Evolutionary conservation across 1,139 yeast genomes (phyloP).

Genomic region (Blastobotrys aristatus): DNA sequence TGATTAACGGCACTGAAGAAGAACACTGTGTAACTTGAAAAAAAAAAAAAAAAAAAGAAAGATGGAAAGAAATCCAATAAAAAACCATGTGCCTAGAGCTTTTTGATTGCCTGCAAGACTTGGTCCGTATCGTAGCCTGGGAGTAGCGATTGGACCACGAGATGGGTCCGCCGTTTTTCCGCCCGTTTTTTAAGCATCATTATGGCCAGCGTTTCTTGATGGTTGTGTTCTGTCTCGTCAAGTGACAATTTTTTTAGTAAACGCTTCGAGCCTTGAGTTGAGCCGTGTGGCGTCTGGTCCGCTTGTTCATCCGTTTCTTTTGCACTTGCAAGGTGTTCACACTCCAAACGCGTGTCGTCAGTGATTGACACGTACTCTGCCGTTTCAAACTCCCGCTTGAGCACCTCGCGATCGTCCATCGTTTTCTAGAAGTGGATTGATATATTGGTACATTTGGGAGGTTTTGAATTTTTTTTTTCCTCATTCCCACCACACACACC

Average conservation of each 20-base stretch:
- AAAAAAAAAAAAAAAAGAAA: not conserved
- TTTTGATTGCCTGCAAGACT: slow-evolving; percentile 5
- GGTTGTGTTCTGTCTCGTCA: slow-evolving; percentile 2
- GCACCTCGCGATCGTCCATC: not conserved
- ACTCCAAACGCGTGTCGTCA: not conserved
- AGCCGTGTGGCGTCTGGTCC: not conserved
- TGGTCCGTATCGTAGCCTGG: slow-evolving; percentile 15
- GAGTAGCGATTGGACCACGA: slow-evolving; percentile 12
- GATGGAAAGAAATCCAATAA: not conserved
- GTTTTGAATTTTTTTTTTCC: not conserved
- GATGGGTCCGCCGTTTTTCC: not conserved
- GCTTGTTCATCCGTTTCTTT: not conserved
- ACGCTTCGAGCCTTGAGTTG: not conserved
- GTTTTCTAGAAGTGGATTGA: not conserved
- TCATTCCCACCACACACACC: not conserved
- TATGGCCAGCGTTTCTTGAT: slow-evolving; percentile 11
- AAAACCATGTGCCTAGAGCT: not conserved
- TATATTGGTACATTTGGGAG: slow-evolving; percentile 1
- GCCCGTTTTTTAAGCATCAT: slow-evolving; percentile 6
- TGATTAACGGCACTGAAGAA: slow-evolving; percentile 41
- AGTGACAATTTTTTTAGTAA: not conserved
- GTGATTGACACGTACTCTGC: not conserved
- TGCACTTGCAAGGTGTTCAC: not conserved
- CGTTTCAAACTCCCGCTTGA: slow-evolving; percentile 5
- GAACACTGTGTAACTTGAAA: slow-evolving; percentile 40